A percentile compares a stretch with the other conserved stretches of the same genome.
phyloP scores from a whole-genome alignment of 805 yeast genomes.

The fission yeast (Schizosaccharomyces pombe) region DNA sequence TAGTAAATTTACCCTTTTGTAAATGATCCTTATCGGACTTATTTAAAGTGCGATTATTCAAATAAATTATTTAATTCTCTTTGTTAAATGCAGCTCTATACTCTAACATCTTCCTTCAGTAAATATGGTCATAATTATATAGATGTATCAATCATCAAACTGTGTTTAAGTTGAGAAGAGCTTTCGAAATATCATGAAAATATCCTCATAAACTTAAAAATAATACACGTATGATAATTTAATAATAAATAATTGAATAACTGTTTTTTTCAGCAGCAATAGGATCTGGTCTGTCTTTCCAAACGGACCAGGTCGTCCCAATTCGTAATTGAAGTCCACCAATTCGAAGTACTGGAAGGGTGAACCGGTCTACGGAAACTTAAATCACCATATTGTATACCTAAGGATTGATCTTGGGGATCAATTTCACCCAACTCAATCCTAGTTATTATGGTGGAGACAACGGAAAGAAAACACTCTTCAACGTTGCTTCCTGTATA shows the following conservation, averaged over 20 bases:
- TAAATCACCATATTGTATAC: conserved; percentile 29
- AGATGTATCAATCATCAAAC: too few relatives aligned
- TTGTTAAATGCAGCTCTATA: too few relatives aligned
- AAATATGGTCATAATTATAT: too few relatives aligned
- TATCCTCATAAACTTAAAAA: neutral
- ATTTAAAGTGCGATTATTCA: too few relatives aligned
- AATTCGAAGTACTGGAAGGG: neutral
- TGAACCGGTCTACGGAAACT: conserved; percentile 13
- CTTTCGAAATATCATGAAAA: too few relatives aligned
- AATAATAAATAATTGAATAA: neutral
- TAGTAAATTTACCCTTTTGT: too few relatives aligned
- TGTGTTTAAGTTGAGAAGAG: too few relatives aligned
- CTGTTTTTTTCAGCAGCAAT: neutral
- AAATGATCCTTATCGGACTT: too few relatives aligned
- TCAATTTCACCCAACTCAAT: conserved; percentile 26
- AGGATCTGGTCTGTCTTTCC: neutral
- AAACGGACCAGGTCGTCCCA: neutral
- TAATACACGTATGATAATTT: neutral
- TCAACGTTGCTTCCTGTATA: conserved; percentile 20
- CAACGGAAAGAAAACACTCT: conserved; percentile 20
- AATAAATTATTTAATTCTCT: too few relatives aligned
- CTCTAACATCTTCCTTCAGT: too few relatives aligned
- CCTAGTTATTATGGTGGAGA: conserved; percentile 22
- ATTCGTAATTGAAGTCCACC: neutral
- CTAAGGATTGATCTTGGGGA: conserved; percentile 24